A percentile compares a stretch with the other conserved stretches of the same genome.
Conservation (phyloP, 2,329 filamentous ascomycete genomes). For the Gliomastix tumulicola region DNA sequence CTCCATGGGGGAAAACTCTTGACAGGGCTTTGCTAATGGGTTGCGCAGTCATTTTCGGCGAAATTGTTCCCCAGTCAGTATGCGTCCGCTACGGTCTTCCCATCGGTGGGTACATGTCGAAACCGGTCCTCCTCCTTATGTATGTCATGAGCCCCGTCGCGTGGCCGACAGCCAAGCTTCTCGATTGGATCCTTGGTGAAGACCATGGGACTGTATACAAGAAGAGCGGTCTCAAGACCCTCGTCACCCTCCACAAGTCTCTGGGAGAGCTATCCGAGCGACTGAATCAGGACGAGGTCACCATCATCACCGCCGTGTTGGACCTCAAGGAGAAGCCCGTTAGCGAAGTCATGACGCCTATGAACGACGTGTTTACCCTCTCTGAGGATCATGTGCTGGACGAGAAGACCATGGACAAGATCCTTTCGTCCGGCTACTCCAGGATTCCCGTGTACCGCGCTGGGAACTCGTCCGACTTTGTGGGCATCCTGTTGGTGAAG, state of each 20-base stretch:
- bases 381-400: slow-evolving; percentile 91
- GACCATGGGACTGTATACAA: slow-evolving; percentile 97
- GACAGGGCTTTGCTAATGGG: slow-evolving; percentile 1
- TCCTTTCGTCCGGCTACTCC: slow-evolving; percentile 90
- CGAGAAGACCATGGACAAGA: slow-evolving; percentile 89
- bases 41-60: slow-evolving; percentile 83
- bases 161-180: slow-evolving; percentile 91
- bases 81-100: slow-evolving; percentile 94
- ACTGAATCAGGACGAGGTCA: slow-evolving; percentile 94
- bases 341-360: slow-evolving; percentile 95
- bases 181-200: slow-evolving; percentile 87
- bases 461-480: slow-evolving; percentile 78
- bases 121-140: slow-evolving; percentile 82
- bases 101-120: slow-evolving; percentile 91
- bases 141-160: slow-evolving; percentile 84
- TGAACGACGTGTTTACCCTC: slow-evolving; percentile 95
- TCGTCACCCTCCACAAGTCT: slow-evolving; percentile 91
- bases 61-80: slow-evolving; percentile 91
- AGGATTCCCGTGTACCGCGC: slow-evolving; percentile 90
- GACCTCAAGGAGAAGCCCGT: slow-evolving; percentile 96
- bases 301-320: slow-evolving; percentile 93
- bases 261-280: slow-evolving; percentile 81
- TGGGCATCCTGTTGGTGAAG: slow-evolving; percentile 97
- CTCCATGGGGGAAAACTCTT: no score
- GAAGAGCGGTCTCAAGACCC: slow-evolving; percentile 92